Conservation (phyloP, 2,329 filamentous ascomycete genomes). For the Trichoderma lentiforme region DNA sequence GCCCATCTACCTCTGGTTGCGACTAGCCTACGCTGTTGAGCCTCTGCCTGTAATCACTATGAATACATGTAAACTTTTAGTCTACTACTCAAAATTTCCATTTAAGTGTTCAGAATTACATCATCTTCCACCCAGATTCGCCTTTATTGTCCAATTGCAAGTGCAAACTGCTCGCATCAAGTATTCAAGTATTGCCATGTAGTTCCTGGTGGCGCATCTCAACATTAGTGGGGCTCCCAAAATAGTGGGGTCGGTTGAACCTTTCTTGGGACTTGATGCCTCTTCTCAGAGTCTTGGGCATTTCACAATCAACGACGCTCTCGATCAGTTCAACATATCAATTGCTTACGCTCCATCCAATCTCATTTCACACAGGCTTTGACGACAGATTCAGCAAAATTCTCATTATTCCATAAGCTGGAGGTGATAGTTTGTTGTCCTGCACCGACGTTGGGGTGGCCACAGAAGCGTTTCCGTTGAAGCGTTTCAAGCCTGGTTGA, state of each 20-base stretch:
- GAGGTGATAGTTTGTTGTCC: not conserved
- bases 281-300: not conserved
- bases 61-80: not conserved
- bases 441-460: not conserved
- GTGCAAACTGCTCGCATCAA: not conserved
- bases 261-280: not conserved
- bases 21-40: not conserved
- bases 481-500: not conserved
- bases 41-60: not conserved
- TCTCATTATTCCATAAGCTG: not conserved
- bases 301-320: not conserved
- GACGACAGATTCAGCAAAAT: not conserved
- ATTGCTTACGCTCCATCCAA: not conserved
- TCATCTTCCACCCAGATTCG: not conserved
- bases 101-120: not conserved
- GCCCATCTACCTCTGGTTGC: not conserved
- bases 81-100: not conserved
- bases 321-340: not conserved
- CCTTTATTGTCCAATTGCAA: not conserved
- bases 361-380: not conserved
- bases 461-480: not conserved
- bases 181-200: not conserved
- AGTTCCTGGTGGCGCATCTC: not conserved
- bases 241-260: slow-evolving; percentile 1
- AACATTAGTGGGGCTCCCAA: not conserved